Base-by-base conservation (phyloP, 2,329 filamentous ascomycete genomes). In the Didymellaceae sp. region DNA sequence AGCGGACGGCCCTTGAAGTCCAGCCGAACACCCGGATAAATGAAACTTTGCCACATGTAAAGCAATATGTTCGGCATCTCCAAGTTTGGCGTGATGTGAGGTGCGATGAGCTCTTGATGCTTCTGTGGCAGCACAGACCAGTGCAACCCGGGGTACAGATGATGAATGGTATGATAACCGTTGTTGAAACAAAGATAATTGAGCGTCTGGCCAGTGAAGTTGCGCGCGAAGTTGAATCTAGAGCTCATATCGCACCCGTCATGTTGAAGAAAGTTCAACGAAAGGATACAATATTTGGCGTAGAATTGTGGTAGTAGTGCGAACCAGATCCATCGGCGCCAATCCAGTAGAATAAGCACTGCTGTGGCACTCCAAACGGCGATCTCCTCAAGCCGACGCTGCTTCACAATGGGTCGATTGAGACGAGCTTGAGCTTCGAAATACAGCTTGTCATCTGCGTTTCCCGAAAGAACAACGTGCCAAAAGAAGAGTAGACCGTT, bases 141-240 rank as follows among this genome's bases (percentile, higher is more conserved):
- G 25, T 40, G 37, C 14, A 40, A 17, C 9, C 37, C 37, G 25
- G 37, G 37, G 24, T 40, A 7, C 10, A 40, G 24, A 40, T 40
- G 37, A 30, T 40, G 37, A 30, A 40, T 16, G 16, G 37, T 40
- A 20, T 40, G 37, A 40, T 40, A 40, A 6, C 37, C 37, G 22
- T 40, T 40, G 37, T 40, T 40, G 37, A 40, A 40, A 25, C 37
- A 40, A 24, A 40, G 14, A 9, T 40, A 40, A 30, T 40, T 40
- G 24, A 40, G 14, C 24, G 24, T 20, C 16, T 21, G 24, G 24
- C 37, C 37, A 30, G 37, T 40, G 14, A 40, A 40, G 10, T 40
- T 40, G 37, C 37, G 37, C 24, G 37, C 37, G 20, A 40, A 40
- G 24, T 40, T 40, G 10, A 20, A 30, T 40, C 30, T 40, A 9